Conservation (phyloP, 768 basidiomycete genomes). For the Solioccasus polychromus region DNA sequence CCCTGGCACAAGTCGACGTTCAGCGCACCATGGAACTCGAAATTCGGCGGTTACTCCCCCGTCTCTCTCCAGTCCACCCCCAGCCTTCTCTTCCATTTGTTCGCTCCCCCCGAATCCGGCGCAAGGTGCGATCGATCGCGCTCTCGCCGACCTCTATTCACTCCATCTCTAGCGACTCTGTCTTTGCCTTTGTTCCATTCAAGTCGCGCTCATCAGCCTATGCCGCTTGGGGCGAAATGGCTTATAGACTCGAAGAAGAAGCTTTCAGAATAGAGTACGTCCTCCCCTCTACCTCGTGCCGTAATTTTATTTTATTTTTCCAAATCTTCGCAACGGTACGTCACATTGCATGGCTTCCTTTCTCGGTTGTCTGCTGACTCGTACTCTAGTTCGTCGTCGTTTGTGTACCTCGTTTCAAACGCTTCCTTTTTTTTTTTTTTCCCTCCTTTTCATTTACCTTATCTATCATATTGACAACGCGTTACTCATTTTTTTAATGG, state of each 20-base stretch:
- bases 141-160: slow-evolving; percentile 16
- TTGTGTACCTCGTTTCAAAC: too few species aligned
- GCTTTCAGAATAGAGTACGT: slow-evolving; percentile 82
- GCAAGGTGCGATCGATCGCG: slow-evolving; percentile 29
- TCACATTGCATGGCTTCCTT: slow-evolving; percentile 19
- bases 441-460: slow-evolving; percentile 28
- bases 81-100: slow-evolving; percentile 68
- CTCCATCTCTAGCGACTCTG: slow-evolving; percentile 37
- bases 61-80: slow-evolving; percentile 60
- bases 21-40: slow-evolving; percentile 28
- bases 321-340: slow-evolving; percentile 20
- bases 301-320: slow-evolving; percentile 30
- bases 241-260: slow-evolving; percentile 68
- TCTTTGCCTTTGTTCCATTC: slow-evolving; percentile 28
- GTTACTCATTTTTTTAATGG: slow-evolving; percentile 9
- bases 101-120: slow-evolving; percentile 69
- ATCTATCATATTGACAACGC: slow-evolving; percentile 20
- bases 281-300: slow-evolving; percentile 30
- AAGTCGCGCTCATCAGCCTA: slow-evolving; percentile 48
- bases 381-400: slow-evolving; percentile 13
- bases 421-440: slow-evolving; percentile 13
- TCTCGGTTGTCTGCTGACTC: slow-evolving; percentile 22
- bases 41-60: slow-evolving; percentile 38
- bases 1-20: slow-evolving; percentile 30
- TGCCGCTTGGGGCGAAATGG: slow-evolving; percentile 73